Conservation (phyloP, 257 asterid genomes). For the Linderniella brevidens region DNA sequence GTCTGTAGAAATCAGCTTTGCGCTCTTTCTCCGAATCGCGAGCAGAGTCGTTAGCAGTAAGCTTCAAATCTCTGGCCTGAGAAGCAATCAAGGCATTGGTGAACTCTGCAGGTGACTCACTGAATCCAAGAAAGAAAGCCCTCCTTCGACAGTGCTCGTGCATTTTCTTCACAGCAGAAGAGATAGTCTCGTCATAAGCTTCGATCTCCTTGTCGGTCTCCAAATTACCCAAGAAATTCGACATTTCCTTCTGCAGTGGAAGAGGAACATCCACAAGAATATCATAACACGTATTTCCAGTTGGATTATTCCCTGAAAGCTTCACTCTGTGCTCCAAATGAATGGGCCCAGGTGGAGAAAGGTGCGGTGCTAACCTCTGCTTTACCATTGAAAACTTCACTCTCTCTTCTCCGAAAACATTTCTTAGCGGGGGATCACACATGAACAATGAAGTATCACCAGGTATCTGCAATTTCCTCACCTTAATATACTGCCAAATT, state of each 20-base stretch:
- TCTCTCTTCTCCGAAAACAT: conserved; percentile 78
- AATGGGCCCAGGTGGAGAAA: conserved; percentile 62
- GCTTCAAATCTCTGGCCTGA: conserved; percentile 77
- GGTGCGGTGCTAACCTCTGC: conserved; percentile 57
- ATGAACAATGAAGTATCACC: conserved; percentile 55
- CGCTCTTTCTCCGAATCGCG: conserved; percentile 84
- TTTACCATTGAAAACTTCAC: conserved; percentile 56
- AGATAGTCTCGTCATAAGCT: conserved; percentile 71
- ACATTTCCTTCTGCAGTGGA: conserved; percentile 43
- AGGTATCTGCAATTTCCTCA: conserved; percentile 47
- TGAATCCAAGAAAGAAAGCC: conserved; percentile 93
- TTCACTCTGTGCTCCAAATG: conserved; percentile 75
- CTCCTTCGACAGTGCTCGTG: conserved; percentile 87
- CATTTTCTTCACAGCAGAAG: conserved; percentile 78
- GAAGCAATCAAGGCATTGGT: conserved; percentile 76
- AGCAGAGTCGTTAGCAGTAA: conserved; percentile 63
- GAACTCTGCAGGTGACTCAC: conserved; percentile 95
- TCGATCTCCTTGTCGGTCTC: conserved; percentile 50
- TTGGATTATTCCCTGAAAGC: conserved; percentile 64
- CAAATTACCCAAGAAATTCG: conserved; percentile 29
- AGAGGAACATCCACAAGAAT: conserved; percentile 66
- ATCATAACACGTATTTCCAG: conserved; percentile 71
- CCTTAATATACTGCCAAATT: conserved; percentile 66
- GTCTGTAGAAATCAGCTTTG: conserved; percentile 74
- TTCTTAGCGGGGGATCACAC: conserved; percentile 64